Conservation (phyloP, 192 early-diverging fungal genomes). For the Podila verticillata region DNA sequence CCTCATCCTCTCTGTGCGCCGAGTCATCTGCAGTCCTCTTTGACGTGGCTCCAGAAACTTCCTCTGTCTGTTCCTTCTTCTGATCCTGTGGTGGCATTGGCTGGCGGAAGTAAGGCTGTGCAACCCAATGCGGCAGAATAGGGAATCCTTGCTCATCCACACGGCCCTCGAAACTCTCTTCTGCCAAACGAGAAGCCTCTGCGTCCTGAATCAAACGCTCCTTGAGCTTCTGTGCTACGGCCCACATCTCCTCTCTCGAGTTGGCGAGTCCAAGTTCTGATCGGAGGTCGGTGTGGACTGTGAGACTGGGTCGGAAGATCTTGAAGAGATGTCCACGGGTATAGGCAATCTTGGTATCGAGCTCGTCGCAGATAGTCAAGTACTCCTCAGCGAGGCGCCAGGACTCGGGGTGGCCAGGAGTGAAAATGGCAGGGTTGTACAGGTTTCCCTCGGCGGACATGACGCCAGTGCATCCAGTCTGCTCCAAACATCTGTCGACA, state of each 20-base stretch:
- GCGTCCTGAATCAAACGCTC: slow-evolving; percentile 55
- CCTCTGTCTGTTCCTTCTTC: neutral
- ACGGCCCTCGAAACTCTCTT: slow-evolving; percentile 35
- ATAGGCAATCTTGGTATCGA: slow-evolving; percentile 68
- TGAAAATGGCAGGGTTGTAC: slow-evolving; percentile 92
- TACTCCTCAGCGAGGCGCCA: slow-evolving; percentile 93
- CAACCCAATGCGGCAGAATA: slow-evolving; percentile 74
- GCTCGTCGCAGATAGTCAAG: slow-evolving; percentile 78
- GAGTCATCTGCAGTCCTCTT: slow-evolving; percentile 36
- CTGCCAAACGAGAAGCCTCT: slow-evolving; percentile 6
- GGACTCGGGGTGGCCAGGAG: slow-evolving; percentile 62
- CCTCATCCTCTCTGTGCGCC: slow-evolving; percentile 21
- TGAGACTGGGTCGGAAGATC: slow-evolving; percentile 81
- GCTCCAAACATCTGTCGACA: slow-evolving; percentile 79
- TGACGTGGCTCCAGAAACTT: neutral
- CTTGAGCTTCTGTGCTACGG: slow-evolving; percentile 66
- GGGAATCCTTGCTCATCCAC: slow-evolving; percentile 62
- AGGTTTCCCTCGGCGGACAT: slow-evolving; percentile 92
- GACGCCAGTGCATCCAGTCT: slow-evolving; percentile 92
- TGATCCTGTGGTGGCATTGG: slow-evolving; percentile 42
- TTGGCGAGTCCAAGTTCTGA: slow-evolving; percentile 70
- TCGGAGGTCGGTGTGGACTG: slow-evolving; percentile 83
- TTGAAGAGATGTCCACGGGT: slow-evolving; percentile 95
- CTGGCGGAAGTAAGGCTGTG: slow-evolving; percentile 75
- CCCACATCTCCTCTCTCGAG: slow-evolving; percentile 68